Percentiles rank a stretch among this genome's conserved stretches.
Conservation (phyloP, 176 grass and related monocot genomes). For the Chrysopogon serrulatus region DNA sequence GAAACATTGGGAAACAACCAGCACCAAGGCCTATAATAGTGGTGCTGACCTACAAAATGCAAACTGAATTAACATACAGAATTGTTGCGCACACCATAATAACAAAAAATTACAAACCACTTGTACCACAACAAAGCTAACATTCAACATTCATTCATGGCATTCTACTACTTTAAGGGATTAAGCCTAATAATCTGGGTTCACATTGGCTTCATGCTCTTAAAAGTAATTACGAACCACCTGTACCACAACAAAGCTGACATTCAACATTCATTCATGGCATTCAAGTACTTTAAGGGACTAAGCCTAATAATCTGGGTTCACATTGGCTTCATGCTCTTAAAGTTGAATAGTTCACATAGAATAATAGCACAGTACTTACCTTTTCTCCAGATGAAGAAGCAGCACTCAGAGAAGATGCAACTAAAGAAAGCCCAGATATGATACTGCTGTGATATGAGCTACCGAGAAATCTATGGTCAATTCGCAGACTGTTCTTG, state of each 20-base stretch:
- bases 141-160: slow-evolving; percentile 1
- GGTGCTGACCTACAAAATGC: slow-evolving; percentile 55
- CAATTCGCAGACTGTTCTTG: slow-evolving; percentile 54
- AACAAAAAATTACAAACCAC: neutral
- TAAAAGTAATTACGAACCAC: neutral
- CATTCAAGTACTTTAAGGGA: neutral
- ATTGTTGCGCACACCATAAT: neutral
- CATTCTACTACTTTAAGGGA: neutral
- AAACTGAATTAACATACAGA: slow-evolving; percentile 5
- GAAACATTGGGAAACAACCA: slow-evolving; percentile 96
- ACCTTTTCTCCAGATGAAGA: slow-evolving; percentile 57
- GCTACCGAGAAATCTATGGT: slow-evolving; percentile 84
- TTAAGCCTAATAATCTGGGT: neutral
- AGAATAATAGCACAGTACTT: slow-evolving; percentile 23
- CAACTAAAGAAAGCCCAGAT: slow-evolving; percentile 75
- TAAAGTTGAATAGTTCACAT: neutral
- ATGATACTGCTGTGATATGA: slow-evolving; percentile 89
- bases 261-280: slow-evolving; percentile 5
- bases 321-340: neutral
- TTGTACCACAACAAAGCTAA: neutral
- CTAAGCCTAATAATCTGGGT: neutral
- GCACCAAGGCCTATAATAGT: slow-evolving; percentile 86
- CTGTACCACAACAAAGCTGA: neutral
- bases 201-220: neutral
- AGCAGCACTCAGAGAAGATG: slow-evolving; percentile 61